Evolutionary conservation across 768 basidiomycete species (phyloP).

Genomic region (Tubosaeta sp.): DNA sequence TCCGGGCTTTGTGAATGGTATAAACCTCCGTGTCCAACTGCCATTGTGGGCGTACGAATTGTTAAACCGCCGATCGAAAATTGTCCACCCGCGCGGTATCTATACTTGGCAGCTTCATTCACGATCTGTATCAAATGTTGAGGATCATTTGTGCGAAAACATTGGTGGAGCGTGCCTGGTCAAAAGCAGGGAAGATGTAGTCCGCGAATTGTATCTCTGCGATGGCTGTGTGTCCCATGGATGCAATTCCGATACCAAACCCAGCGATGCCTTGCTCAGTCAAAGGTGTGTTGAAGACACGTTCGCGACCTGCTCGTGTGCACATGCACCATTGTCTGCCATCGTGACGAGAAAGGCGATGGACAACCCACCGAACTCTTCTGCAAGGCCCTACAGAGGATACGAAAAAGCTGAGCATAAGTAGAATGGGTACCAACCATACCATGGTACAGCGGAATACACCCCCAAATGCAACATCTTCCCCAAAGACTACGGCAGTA

Average conservation of each 20-base stretch:
- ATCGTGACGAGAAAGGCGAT: not conserved
- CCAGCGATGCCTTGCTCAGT: constrained; percentile 94
- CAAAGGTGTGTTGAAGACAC: constrained; percentile 93
- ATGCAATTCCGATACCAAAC: constrained; percentile 86
- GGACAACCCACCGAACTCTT: constrained; percentile 73
- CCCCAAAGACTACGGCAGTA: constrained; percentile 84
- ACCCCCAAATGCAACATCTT: constrained; percentile 90
- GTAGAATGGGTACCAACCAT: constrained; percentile 20
- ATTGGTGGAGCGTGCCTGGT: constrained; percentile 56
- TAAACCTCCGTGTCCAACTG: constrained; percentile 87
- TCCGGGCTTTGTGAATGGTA: constrained; percentile 97
- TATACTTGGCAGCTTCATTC: constrained; percentile 91
- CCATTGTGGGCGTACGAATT: constrained; percentile 83
- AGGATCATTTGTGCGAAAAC: not conserved
- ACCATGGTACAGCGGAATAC: constrained; percentile 95
- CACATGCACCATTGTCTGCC: constrained; percentile 1
- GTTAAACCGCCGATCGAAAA: constrained; percentile 82
- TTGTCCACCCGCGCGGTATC: constrained; percentile 83
- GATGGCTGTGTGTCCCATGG: constrained; percentile 93
- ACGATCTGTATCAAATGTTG: constrained; percentile 55
- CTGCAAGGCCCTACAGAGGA: constrained; percentile 67
- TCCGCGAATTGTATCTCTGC: constrained; percentile 92
- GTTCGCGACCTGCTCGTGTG: constrained; percentile 61
- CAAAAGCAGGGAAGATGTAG: constrained; percentile 93
- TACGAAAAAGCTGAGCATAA: not conserved